Base-by-base conservation (phyloP, 805 yeast genomes). In the Ogataea naganishii region DNA sequence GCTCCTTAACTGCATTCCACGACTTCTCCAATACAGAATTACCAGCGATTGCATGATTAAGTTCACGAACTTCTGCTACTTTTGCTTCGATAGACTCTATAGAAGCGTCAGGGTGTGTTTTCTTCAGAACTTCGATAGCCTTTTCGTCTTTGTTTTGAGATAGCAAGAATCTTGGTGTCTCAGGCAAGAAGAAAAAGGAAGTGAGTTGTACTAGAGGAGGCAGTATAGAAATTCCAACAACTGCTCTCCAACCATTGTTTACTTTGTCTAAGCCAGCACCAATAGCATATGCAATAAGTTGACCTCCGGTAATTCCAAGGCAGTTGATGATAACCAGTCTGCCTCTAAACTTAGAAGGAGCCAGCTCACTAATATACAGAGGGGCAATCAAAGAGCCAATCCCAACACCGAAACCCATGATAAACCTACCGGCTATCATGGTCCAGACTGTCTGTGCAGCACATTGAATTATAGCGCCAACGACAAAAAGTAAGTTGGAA, bases 331-430 rank as follows among this genome's bases (percentile, higher is more conserved):
- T 84, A 20, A 94, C 92, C 32, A 89, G 66, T 39, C 97, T 69
- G 33, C 97, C 97, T 52, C 98, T 72, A 52, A 83, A 84, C 53
- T 77, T 73, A n/a, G 92, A 72, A 18, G 98, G 97, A 3, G 96
- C 95, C 52, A 88, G 70, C 56, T 89, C 98, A 33, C 85, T 67
- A 38, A 89, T 81, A 66, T 86, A 88, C 34, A 89, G 64, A 1
- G 98, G 98, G n/a, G 97, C 85, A 33, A 85, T 80, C 31, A 89
- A 63, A 3, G 96, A 86, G 1, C 96, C 97, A 32, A 83, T 70
- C 43, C 98, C 98, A 17, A 89, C 96, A 44, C 96, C 97, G 56
- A 83, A 82, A 12, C 98, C 98, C 80, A 92, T 82, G 27, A 89
- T 64, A 41, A 92, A 79, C 52, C 97, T 71, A 25, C 97, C 98